These are phyloP conservation scores for Thinopyrum elongatum DNA, from an alignment of 176 grass and related monocot genomes.

Conservation along the genomic window DNA sequence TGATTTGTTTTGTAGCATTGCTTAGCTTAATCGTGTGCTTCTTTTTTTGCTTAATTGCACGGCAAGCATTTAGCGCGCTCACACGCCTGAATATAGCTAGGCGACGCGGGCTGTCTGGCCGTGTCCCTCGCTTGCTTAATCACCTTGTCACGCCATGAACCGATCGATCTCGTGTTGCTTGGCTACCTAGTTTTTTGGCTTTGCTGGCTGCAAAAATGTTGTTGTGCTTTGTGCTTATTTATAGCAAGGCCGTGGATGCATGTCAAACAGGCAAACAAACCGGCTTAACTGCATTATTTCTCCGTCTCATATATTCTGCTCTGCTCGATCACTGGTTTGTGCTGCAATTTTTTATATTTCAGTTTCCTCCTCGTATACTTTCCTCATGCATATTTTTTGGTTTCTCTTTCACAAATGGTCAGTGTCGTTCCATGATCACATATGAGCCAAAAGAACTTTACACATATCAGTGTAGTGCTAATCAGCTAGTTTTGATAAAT, in stretches of 20 bases:
- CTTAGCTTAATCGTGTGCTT: neutral
- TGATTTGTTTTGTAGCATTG: neutral
- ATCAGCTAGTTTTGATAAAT: too few relatives aligned
- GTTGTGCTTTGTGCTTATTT: neutral
- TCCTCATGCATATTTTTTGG: neutral
- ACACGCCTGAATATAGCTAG: neutral
- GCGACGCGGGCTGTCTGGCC: too few relatives aligned
- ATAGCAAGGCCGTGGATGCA: neutral
- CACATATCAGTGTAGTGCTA: too few relatives aligned
- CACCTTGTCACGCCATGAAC: neutral
- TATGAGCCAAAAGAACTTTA: too few relatives aligned
- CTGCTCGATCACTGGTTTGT: neutral
- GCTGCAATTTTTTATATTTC: neutral
- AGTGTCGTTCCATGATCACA: too few relatives aligned
- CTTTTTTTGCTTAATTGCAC: neutral
- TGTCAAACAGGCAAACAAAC: neutral
- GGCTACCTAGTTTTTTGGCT: neutral
- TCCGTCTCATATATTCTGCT: neutral
- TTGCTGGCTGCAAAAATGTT: neutral
- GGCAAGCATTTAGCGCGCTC: neutral
- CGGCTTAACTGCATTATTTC: neutral
- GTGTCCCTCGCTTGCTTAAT: neutral
- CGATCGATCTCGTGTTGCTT: neutral
- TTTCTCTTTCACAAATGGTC: too few relatives aligned
- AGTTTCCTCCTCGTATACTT: neutral